Evolutionary conservation across 176 grass and related monocot genomes (phyloP), one percentile per base, ranked within the genome.

Genomic region (Puccinellia tenuiflora): DNA sequence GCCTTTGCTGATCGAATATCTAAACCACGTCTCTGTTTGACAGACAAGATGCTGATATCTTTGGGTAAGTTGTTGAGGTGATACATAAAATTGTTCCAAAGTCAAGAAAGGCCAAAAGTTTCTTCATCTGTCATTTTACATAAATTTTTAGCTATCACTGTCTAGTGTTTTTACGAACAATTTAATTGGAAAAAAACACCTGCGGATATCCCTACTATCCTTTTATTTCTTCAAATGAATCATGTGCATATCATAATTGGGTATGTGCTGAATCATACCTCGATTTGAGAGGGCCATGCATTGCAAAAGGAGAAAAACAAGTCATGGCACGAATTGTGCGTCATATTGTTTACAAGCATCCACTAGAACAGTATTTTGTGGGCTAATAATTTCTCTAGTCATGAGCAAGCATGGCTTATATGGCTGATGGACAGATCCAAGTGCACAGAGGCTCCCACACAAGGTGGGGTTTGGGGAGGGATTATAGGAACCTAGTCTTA

Each of bases 21-120:
- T 83, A 99, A 93, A 81, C 89, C 93, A 21, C 87, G 81, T 24
- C 96, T 99, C 82, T 89, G 84, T 86, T 88, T 88, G 80, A 93
- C 89, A 66, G 96, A 98, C 86, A 96, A 96, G 85, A 90, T 96
- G 91, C 81, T 90, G 78, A 91, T 98, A 65, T 92, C 93, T 42
- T 85, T 99, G 67, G 91, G 93, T 96, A 87, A 81, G 67, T 68
- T 81, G 14, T 52, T 85, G 37, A 26, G 61, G 28, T 69, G 42
- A 16, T 84, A 67, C 25, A 48, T 81, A 14, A 56, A 63, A n/a
- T 18, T 22, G 26, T 50, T 43, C 5, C 20, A 77, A 14, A 65
- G 43, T 75, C 34, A 72, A 72, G 65, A 21, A 81, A 53, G 22
- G 25, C 3, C 17, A 34, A 35, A 42, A 76, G 39, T 39, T 86